Evolutionary conservation across 495 filamentous ascomycete genomes (phyloP), one percentile per base, ranked within the genome.

Genomic region (Daldinia decipiens): DNA sequence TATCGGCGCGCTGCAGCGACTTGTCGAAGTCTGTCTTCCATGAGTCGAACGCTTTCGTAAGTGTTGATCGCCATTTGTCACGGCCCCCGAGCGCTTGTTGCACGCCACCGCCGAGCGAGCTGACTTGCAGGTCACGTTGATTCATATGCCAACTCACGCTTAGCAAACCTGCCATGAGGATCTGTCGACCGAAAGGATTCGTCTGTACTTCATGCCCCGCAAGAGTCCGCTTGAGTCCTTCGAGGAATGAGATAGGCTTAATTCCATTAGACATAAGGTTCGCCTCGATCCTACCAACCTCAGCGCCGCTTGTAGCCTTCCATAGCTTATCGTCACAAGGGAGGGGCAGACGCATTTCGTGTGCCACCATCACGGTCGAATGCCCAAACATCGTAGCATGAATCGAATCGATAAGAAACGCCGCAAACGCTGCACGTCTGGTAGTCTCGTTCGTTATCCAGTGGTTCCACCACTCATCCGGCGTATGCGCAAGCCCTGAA

Each of bases 341-440:
- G 27, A 99, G 81, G 1, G 95, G 93, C 9, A 98, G 83, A 24
- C 93, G 89, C 84, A 99, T 92, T 80, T 99, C 95, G 77, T 97
- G 94, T 3, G 95, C 94, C 13, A 97, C 94, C 94, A 98, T 97
- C 32, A 95, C 94, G 3, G 93, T 95, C 17, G 94, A 94, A 78
- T 99, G 95, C 0, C 95, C 95, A 79, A 98, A 99, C 92, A 99
- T 97, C 45, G 93, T 98, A 3, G 95, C 94, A 80, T 99, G 95
- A 5, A 93, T 96, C 3, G 94, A 96, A 77, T 99, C 95, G 59
- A 97, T 89, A 24, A 99, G 90, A 78, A 98, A 99, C 2, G 95
- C 95, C 15, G 91, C 95, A 83, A 98, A 99, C 0, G 95, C 95
- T 4, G 91, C 93, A 43, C 95, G 88, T 36, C 93, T 86, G 2